Percentiles rank a stretch among this genome's conserved stretches.
Conservation (phyloP, 1,284 basidiomycete species). For the Sporisorium exsertum region DNA sequence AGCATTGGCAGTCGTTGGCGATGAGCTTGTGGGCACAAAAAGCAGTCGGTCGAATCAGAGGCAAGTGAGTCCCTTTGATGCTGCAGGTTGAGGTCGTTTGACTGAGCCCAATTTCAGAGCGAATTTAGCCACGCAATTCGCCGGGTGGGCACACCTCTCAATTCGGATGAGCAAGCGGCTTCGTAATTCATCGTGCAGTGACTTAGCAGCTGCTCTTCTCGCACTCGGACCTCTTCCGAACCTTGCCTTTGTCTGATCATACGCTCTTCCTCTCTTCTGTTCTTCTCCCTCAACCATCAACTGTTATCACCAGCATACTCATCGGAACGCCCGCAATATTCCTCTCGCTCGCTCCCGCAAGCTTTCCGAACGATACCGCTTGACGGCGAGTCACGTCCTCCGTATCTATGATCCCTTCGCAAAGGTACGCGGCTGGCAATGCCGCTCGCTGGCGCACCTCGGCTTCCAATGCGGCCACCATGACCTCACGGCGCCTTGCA, state of each 20-base stretch:
- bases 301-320: background rate
- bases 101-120: constrained; percentile 7
- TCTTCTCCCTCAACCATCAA: background rate
- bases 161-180: constrained; percentile 30
- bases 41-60: background rate
- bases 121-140: constrained; percentile 11
- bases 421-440: constrained; percentile 40
- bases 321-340: background rate
- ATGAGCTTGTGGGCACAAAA: background rate
- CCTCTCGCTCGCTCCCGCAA: background rate
- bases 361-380: background rate
- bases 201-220: no score
- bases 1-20: background rate
- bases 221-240: constrained; percentile 22
- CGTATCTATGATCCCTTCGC: constrained; percentile 38
- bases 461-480: constrained; percentile 10
- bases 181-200: no score
- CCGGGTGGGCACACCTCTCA: background rate
- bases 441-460: constrained; percentile 39
- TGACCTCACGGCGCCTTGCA: constrained; percentile 19
- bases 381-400: background rate
- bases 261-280: background rate
- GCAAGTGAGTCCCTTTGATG: background rate
- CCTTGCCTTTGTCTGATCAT: background rate
- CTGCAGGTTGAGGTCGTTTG: background rate